Evolutionary conservation across 106 monocot genomes (phyloP), one percentile per base, ranked within the genome.

Genomic region (Posidonia australis): DNA sequence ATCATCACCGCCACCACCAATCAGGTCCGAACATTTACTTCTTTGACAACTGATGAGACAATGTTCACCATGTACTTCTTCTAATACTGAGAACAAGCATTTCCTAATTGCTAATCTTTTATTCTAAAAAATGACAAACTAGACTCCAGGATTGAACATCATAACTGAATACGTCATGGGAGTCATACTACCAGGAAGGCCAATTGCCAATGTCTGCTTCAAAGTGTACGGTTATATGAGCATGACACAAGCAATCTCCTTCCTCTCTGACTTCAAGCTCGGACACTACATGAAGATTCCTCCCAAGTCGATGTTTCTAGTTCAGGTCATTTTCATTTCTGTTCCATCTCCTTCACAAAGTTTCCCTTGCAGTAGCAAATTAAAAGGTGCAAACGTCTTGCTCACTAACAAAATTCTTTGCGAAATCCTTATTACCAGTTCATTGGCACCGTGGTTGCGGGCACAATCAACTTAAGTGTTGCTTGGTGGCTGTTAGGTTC

Each of bases 271-370:
- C 18, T 74, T 74, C 67, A 74, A 74, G 25, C 74, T 74, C 13
- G 74, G 74, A 5, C 74, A 74, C 23, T 74, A 74, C 30, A 74
- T 74, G 74, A 74, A 74, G 60, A 67, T 74, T 25, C 74, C 74
- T 41, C 74, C 74, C 10, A 65, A 58, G 41, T 66, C 74, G 1
- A 74, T 74, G 74, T 74, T 74, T 48, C 58, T 74, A 47, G 74
- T 66, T 2, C 73, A 73, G 65, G 73, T 73, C 20, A 14, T 10
- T 36, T 49, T 58, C 13, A 5, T 1, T 10, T 26, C 26, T 46
- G 2, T 18, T 25, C 6, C 41, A 19, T 19, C 17, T 30, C 7
- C 7, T 17, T 36, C 36, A 7, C 36, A 36, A 4, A 36, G 2
- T 36, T 36, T 36, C 36, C 36, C 36, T 4, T 36, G 7, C 36